Evolutionary conservation across 2,329 filamentous ascomycete genomes (phyloP), one percentile per base, ranked within the genome.

Genomic region (Penicillium sp.): DNA sequence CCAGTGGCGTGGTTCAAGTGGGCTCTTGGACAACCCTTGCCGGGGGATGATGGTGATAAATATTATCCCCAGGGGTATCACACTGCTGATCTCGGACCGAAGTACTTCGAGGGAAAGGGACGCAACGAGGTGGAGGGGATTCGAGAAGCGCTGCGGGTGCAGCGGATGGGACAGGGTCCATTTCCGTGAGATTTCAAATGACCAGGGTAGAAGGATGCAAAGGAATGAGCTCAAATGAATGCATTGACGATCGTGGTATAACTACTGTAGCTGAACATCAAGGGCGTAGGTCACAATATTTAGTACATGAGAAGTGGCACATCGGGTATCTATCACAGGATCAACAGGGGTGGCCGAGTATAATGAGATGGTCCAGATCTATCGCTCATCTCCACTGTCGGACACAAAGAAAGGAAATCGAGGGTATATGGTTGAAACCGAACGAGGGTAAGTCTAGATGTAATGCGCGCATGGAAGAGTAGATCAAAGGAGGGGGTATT

Each of bases 11-110:
- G 78, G 75, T 49, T 81, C 12, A 75, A 70, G 29, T 67, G 78
- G 59, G 21, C 74, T 7, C 56, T 76, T 7, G 78, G 80, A 2
- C 66, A 73, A 27, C 70, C 75, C 4, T 55, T 80, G 10, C 80
- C 80, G 0, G 78, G 77, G 3, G 73, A 80, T 41, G 68, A 75
- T n/a, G 73, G 71, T 0, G 71, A 76, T 21, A 77, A 70, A 46
- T 80, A 75, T 55, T 67, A 67, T 49, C 77, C 80, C 0, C 65
- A 78, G 44, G 81, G 81, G 3, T 80, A 78, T 52, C 61, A 70
- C n/a, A 62, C 76, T 29, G 75, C 79, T 10, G 84, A 90, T 30
- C 66, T 90, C 8, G 88, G 88, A 0, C 88, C 87, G 0, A 73
- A 68, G 36, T 76, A 71, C 36, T 77, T 82, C 48, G 73, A 76